These are phyloP conservation scores for Microdochium nivale DNA, from an alignment of 2,329 filamentous ascomycete species.

Conservation along the genomic window DNA sequence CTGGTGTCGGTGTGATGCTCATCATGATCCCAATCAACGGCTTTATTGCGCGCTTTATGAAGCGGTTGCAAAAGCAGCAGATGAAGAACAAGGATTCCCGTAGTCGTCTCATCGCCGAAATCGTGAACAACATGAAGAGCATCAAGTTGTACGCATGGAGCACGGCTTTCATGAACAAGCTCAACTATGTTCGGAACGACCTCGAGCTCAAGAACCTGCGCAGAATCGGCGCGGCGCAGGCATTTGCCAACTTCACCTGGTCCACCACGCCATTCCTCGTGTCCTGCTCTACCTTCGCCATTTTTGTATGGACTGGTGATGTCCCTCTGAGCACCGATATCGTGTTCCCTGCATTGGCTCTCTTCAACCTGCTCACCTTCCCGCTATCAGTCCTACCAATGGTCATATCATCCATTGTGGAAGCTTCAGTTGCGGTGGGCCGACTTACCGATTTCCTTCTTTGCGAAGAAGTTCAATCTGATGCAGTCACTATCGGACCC, in stretches of 20 bases:
- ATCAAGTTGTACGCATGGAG: constrained; percentile 99
- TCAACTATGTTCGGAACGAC: constrained; percentile 94
- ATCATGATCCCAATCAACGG: constrained; percentile 96
- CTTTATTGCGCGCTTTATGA: constrained; percentile 86
- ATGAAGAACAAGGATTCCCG: constrained; percentile 99
- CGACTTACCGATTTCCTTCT: constrained; percentile 78
- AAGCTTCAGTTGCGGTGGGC: constrained; percentile 85
- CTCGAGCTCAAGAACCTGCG: constrained; percentile 89
- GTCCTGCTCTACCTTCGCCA: constrained; percentile 90
- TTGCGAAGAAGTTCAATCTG: constrained; percentile 81
- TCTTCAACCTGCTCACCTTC: constrained; percentile 96
- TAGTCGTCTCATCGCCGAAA: constrained; percentile 91
- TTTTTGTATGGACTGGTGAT: constrained; percentile 81
- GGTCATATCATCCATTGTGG: constrained; percentile 95
- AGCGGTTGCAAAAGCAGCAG: constrained; percentile 86
- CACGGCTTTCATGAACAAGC: constrained; percentile 91
- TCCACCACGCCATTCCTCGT: constrained; percentile 95
- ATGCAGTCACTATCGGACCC: constrained; percentile 66
- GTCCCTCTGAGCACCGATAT: constrained; percentile 84
- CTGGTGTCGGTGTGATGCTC: constrained; percentile 90
- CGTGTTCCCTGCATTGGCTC: constrained; percentile 80
- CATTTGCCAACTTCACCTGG: constrained; percentile 96
- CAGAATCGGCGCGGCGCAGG: constrained; percentile 90
- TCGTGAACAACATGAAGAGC: constrained; percentile 99
- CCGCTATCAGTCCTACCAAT: constrained; percentile 90